A percentile compares a stretch with the other conserved stretches of the same genome.
Evolutionary conservation across 192 early-diverging fungal genomes (phyloP).

Genomic region (Coemansia sp.): DNA sequence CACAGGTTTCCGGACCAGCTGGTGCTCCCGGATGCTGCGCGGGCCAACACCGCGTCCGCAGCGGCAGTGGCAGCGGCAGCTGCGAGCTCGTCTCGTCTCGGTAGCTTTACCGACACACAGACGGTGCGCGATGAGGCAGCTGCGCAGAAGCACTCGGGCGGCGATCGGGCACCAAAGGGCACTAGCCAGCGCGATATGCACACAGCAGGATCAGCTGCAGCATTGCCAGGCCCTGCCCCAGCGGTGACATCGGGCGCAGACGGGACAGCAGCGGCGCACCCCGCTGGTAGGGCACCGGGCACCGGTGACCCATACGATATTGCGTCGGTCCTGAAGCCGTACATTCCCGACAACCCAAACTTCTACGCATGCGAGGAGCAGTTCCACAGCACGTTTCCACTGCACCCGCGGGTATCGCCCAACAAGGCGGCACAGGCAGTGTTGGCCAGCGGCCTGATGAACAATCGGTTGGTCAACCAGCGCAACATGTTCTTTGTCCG

Average conservation of each 20-base stretch:
- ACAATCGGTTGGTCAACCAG: conserved; percentile 41
- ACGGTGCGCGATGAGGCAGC: conserved; percentile 13
- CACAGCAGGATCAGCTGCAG: not conserved
- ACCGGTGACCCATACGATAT: conserved; percentile 23
- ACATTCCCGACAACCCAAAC: conserved; percentile 26
- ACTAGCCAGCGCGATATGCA: not conserved
- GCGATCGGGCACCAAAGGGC: not conserved
- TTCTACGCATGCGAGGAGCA: conserved; percentile 41
- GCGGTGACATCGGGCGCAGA: not conserved
- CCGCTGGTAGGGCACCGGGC: not conserved
- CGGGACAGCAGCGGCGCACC: not conserved
- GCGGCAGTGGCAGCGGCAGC: not conserved
- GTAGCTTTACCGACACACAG: conserved; percentile 10
- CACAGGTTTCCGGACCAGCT: conserved; percentile 38
- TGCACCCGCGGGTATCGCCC: conserved; percentile 38
- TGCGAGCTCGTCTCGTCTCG: conserved; percentile 4
- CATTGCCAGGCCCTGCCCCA: not conserved
- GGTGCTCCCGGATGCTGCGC: conserved; percentile 22
- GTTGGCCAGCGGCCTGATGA: conserved; percentile 44
- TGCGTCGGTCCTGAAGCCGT: conserved; percentile 35
- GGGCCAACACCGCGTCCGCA: not conserved
- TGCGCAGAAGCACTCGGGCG: not conserved
- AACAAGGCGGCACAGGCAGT: conserved; percentile 29
- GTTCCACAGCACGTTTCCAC: conserved; percentile 30
- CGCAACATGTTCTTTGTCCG: conserved; percentile 50